phyloP scores from a whole-genome alignment of 2,329 filamentous ascomycete genomes.

The Colletotrichum spinosum region DNA sequence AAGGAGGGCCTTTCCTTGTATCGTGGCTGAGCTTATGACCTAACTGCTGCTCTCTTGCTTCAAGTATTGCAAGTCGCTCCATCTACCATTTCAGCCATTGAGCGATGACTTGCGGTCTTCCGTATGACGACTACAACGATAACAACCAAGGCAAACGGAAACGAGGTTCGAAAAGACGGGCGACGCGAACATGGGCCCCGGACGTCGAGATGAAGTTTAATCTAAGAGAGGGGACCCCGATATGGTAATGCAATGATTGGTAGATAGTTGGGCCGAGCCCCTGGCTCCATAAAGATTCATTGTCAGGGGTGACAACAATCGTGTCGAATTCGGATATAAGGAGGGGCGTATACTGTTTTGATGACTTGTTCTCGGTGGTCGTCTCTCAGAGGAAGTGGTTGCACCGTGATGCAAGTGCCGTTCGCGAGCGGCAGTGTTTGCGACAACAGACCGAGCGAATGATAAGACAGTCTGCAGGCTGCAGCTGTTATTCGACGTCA shows the following conservation, averaged over 20 bases:
- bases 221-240: conserved; percentile 17
- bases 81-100: background rate
- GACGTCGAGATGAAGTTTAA: conserved; percentile 37
- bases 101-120: too few species aligned
- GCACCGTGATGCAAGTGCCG: conserved; percentile 33
- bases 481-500: conserved; percentile 14
- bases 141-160: conserved; percentile 19
- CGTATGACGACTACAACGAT: background rate
- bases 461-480: background rate
- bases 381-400: conserved; percentile 18
- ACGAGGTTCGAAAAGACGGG: conserved; percentile 28
- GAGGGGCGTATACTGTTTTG: conserved; percentile 12
- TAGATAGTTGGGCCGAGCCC: background rate
- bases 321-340: background rate
- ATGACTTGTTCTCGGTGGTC: background rate
- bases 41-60: conserved; percentile 5
- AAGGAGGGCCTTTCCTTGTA: too few species aligned
- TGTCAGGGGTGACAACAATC: background rate
- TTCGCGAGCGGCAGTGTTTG: conserved; percentile 4
- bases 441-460: background rate
- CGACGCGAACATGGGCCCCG: conserved; percentile 26
- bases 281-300: conserved; percentile 19
- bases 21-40: background rate
- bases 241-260: conserved; percentile 19
- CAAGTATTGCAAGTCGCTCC: background rate